Conservation (phyloP, 768 basidiomycete genomes). For the Sutorius australiensis region DNA sequence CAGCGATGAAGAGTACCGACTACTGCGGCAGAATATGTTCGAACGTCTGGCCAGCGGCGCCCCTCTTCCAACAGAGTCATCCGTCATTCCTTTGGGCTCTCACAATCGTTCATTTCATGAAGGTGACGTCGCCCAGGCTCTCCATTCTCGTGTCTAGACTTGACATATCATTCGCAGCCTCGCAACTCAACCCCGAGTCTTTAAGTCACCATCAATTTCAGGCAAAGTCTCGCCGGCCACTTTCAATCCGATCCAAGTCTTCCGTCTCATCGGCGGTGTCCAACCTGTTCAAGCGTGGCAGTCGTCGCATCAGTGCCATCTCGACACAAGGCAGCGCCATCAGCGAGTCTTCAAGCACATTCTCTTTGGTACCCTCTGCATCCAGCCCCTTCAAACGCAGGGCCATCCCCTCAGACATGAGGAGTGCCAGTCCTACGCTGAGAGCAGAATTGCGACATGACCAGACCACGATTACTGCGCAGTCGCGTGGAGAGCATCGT, state of each 20-base stretch:
- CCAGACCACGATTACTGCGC: slow-evolving; percentile 40
- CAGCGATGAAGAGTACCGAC: slow-evolving; percentile 83
- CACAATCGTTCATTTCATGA: slow-evolving; percentile 27
- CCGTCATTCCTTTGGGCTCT: slow-evolving; percentile 55
- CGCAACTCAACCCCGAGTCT: slow-evolving; percentile 15
- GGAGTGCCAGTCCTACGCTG: slow-evolving; percentile 16
- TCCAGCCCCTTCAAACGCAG: slow-evolving; percentile 37
- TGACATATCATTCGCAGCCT: slow-evolving; percentile 9
- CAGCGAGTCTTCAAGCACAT: slow-evolving; percentile 43
- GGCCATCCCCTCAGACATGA: slow-evolving; percentile 45
- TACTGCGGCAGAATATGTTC: slow-evolving; percentile 80
- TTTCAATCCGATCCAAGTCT: slow-evolving; percentile 50
- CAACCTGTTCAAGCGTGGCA: slow-evolving; percentile 49
- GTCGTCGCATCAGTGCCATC: slow-evolving; percentile 27
- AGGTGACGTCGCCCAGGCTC: slow-evolving; percentile 1
- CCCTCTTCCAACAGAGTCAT: slow-evolving; percentile 55
- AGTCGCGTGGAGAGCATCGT: slow-evolving; percentile 35
- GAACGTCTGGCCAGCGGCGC: slow-evolving; percentile 66
- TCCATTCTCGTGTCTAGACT: neutral
- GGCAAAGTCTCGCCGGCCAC: slow-evolving; percentile 38
- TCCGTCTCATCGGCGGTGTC: slow-evolving; percentile 52
- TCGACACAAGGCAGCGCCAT: slow-evolving; percentile 43
- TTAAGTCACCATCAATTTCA: slow-evolving; percentile 30
- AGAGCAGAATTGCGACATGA: slow-evolving; percentile 38
- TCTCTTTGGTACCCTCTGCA: slow-evolving; percentile 28